Conservation (phyloP, 2,329 filamentous ascomycete species). For the Cladosporium sp. region DNA sequence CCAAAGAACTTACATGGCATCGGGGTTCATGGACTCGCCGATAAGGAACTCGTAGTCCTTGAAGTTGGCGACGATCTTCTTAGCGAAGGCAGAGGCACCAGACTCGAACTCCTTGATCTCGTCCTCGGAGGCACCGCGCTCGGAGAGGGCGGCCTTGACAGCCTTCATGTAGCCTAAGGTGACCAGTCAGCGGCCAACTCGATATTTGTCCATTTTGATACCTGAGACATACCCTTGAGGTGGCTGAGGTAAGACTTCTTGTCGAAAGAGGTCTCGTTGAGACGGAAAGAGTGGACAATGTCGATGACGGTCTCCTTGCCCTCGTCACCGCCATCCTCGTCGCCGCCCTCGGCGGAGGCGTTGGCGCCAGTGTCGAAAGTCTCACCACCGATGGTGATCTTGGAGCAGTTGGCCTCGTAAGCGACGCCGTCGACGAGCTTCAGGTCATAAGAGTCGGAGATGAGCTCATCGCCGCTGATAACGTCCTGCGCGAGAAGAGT, state of each 20-base stretch:
- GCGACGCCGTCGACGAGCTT: slow-evolving; percentile 74
- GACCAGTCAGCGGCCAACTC: neutral
- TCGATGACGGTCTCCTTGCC: slow-evolving; percentile 75
- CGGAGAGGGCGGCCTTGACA: slow-evolving; percentile 68
- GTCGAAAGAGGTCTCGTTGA: slow-evolving; percentile 73
- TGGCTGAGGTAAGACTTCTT: slow-evolving; percentile 82
- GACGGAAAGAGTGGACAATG: slow-evolving; percentile 87
- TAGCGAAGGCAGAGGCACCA: slow-evolving; percentile 69
- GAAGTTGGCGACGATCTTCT: slow-evolving; percentile 81
- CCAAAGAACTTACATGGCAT: slow-evolving; percentile 76
- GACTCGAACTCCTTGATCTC: slow-evolving; percentile 76
- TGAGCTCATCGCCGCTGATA: slow-evolving; percentile 86
- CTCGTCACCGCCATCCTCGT: slow-evolving; percentile 65
- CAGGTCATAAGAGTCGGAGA: slow-evolving; percentile 90
- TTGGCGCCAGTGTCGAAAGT: slow-evolving; percentile 88
- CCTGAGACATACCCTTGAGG: slow-evolving; percentile 67
- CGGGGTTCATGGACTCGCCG: slow-evolving; percentile 86
- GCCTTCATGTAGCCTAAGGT: slow-evolving; percentile 81
- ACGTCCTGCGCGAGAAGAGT: slow-evolving; percentile 62
- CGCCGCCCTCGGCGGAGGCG: slow-evolving; percentile 85
- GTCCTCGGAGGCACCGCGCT: slow-evolving; percentile 57
- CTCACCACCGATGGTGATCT: slow-evolving; percentile 76
- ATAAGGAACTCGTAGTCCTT: slow-evolving; percentile 95
- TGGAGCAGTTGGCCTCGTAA: slow-evolving; percentile 89
- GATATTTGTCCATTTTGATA: neutral